A percentile compares a stretch with the other conserved stretches of the same genome.
Evolutionary conservation across 2,329 filamentous ascomycete genomes (phyloP).

Genomic region (Diplocarpon rosae): DNA sequence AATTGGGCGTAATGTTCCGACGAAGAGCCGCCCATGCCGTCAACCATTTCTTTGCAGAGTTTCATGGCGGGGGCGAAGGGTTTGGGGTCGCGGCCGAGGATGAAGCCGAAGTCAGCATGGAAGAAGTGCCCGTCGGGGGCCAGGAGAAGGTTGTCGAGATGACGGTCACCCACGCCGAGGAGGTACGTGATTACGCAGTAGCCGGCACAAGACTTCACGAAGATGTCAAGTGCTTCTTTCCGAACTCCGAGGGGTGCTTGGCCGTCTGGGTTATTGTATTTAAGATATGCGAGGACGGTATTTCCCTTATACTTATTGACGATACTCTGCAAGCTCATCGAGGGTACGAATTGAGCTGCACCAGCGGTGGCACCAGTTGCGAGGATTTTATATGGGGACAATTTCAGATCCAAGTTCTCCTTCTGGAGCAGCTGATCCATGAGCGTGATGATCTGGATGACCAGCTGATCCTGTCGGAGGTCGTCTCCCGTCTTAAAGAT

Average conservation of each 20-base stretch:
- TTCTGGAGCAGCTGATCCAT: conserved; percentile 96
- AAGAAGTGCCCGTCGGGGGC: conserved; percentile 90
- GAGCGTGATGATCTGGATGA: conserved; percentile 93
- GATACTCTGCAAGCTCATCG: conserved; percentile 72
- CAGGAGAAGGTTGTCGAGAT: conserved; percentile 89
- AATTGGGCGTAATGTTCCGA: conserved; percentile 79
- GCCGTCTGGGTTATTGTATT: conserved; percentile 80
- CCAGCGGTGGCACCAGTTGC: conserved; percentile 84
- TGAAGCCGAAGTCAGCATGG: conserved; percentile 97
- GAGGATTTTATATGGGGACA: conserved; percentile 92
- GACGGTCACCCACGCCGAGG: conserved; percentile 87
- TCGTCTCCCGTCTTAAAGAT: conserved; percentile 98
- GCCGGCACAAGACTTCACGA: conserved; percentile 88
- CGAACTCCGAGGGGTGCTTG: conserved; percentile 73
- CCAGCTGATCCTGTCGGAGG: conserved; percentile 88
- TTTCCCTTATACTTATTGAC: conserved; percentile 69
- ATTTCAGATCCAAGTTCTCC: conserved; percentile 88
- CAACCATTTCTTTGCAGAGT: conserved; percentile 94
- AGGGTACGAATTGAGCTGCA: conserved; percentile 87
- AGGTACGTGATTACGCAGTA: conserved; percentile 99
- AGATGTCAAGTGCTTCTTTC: conserved; percentile 88
- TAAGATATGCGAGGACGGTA: conserved; percentile 70
- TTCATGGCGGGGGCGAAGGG: conserved; percentile 97
- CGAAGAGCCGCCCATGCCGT: conserved; percentile 84
- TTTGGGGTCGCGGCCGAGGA: conserved; percentile 91